phyloP scores from a whole-genome alignment of 768 basidiomycete species.

The Suillus weaverae region DNA sequence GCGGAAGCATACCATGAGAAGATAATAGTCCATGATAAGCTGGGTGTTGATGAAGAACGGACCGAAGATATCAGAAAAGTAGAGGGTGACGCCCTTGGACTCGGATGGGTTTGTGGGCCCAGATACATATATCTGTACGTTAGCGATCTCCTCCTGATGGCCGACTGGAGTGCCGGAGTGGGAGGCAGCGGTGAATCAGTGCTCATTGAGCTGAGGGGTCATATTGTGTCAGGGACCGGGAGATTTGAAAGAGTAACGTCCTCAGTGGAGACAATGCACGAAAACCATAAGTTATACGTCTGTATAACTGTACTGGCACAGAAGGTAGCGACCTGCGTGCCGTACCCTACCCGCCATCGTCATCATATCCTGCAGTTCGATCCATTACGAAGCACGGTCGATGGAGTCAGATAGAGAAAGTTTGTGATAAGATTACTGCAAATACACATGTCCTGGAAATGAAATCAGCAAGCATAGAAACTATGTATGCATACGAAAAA shows the following conservation, averaged over 20 bases:
- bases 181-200: conserved; percentile 45
- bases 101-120: conserved; percentile 34
- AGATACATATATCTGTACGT: conserved; percentile 49
- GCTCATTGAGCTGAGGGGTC: not conserved
- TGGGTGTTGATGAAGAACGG: conserved; percentile 52
- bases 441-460: not conserved
- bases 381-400: not conserved
- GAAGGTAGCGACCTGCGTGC: not conserved
- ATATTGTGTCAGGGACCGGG: conserved; percentile 15
- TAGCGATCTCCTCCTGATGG: conserved; percentile 40
- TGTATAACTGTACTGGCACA: not conserved
- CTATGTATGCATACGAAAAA: not conserved
- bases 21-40: conserved; percentile 57
- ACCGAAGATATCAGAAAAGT: conserved; percentile 53
- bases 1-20: conserved; percentile 39
- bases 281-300: not conserved
- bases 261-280: not conserved
- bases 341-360: not conserved
- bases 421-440: not conserved
- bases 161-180: conserved; percentile 48
- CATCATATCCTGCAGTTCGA: not conserved
- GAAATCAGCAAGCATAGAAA: not conserved
- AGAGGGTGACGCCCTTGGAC: conserved; percentile 49
- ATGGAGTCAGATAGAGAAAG: not conserved
- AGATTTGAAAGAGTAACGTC: not conserved